Base-by-base conservation (phyloP, 768 basidiomycete genomes). In the Auriscalpium vulgare region DNA sequence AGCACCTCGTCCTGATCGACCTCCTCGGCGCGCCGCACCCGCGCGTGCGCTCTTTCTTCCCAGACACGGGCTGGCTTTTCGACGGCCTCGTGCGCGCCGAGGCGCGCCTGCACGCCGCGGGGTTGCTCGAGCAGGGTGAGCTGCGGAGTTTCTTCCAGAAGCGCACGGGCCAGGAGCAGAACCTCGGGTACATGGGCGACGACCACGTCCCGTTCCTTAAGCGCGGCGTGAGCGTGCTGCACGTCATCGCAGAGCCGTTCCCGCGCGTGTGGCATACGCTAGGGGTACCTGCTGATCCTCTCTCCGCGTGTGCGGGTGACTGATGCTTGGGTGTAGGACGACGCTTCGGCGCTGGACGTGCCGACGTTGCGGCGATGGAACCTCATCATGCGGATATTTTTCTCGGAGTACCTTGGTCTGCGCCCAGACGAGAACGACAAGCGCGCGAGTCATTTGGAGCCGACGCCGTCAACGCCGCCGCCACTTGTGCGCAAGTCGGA, bases 61-160 rank as follows among this genome's bases (percentile, higher is more conserved):
- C 81, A 7, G 83, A 93, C 54, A 99, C 97, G 1, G 91, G 87
- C 6, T 98, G 97, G 97, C 74, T 99, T 43, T 95, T 91, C 66
- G 88, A 92, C 68, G 77, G 81, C 4, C 74, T 99, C 68, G 74
- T 73, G 4, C 78, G 78, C 46, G 82, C 80, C n/a, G 95, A 99
- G 67, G 66, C 72, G 21, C 75, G 88, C 36, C 73, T 99, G 34
- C 79, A 75, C 10, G 88, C 85, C 1, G 75, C 81, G 10, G 84
- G 94, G 53, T 69, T 68, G 3, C 79, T 77, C 54, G 74, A 71
- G 0, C 69, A 77, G 6, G 73, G 76, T 17, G 65, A 47, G 63
- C 65, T 47, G 65, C n/a, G 34, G 8, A 87, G 85, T 61, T 95
- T 85, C 69, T 94, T 95, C 72, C 63, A 72, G 21, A 72, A 79